Percentiles rank a stretch among this genome's conserved stretches.
Evolutionary conservation across 2,329 filamentous ascomycete species (phyloP).

Genomic region (Alternaria sp.): DNA sequence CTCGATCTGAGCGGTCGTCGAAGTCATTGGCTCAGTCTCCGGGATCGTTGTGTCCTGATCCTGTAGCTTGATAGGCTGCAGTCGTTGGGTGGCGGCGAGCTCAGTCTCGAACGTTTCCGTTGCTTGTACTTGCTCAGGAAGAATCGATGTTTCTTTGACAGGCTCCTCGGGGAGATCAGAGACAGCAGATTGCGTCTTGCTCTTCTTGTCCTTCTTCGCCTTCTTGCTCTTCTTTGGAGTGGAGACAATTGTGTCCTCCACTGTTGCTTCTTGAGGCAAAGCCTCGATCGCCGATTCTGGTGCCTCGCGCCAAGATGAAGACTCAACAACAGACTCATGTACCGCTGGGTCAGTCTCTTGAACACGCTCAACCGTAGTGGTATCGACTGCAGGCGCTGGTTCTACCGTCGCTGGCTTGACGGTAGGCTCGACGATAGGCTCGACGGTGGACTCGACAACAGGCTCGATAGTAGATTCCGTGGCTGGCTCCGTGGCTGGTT

Average conservation of each 20-base stretch:
- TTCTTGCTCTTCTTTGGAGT: constrained; percentile 33
- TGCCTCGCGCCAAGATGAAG: not conserved
- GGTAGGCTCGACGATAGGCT: not conserved
- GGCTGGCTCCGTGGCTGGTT: not conserved
- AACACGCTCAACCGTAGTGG: not conserved
- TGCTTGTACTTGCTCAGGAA: constrained; percentile 2
- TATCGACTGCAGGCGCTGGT: not conserved
- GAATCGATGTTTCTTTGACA: not conserved
- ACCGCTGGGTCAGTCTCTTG: not conserved
- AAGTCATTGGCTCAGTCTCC: not conserved
- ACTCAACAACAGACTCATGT: not conserved
- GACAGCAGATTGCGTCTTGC: constrained; percentile 20
- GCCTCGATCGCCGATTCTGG: constrained; percentile 4
- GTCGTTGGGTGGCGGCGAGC: not conserved
- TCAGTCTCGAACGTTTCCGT: not conserved
- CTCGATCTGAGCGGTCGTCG: not conserved
- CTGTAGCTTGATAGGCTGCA: not conserved
- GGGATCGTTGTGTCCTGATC: not conserved
- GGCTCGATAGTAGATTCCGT: not conserved
- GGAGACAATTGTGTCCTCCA: constrained; percentile 20
- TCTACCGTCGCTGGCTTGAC: not conserved
- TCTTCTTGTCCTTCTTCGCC: constrained; percentile 41
- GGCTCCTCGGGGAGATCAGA: constrained; percentile 11
- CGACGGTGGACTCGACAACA: not conserved
- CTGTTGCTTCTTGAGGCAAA: constrained; percentile 8